A percentile compares a stretch with the other conserved stretches of the same genome.
These are phyloP conservation scores for Nothopassalora personata DNA, from an alignment of 2,329 filamentous ascomycete species.

Conservation along the genomic window DNA sequence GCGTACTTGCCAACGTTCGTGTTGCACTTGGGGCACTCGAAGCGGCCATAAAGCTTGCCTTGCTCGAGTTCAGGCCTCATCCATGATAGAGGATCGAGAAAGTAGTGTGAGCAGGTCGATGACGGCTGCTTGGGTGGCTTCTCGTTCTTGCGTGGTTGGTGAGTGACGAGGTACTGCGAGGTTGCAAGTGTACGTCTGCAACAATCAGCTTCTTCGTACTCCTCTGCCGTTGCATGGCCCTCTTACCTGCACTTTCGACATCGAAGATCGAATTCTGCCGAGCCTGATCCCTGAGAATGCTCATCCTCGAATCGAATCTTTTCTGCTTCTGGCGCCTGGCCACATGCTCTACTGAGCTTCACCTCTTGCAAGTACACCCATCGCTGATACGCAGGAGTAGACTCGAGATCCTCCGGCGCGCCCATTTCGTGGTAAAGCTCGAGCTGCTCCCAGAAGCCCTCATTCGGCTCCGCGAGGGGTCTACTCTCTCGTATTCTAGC, in stretches of 20 bases:
- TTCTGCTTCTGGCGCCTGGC: slow-evolving; percentile 69
- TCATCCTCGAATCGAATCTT: slow-evolving; percentile 79
- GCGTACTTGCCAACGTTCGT: slow-evolving; percentile 87
- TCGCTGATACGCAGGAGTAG: slow-evolving; percentile 72
- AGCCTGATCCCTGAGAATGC: slow-evolving; percentile 36
- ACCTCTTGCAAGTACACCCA: slow-evolving; percentile 65
- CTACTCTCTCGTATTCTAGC: slow-evolving; percentile 63
- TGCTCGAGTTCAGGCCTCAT: slow-evolving; percentile 84
- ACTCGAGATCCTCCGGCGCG: slow-evolving; percentile 64
- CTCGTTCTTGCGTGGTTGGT: slow-evolving; percentile 38
- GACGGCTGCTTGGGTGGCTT: slow-evolving; percentile 25
- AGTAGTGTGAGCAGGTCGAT: slow-evolving; percentile 71
- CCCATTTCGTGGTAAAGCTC: slow-evolving; percentile 83
- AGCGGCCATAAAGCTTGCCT: slow-evolving; percentile 74
- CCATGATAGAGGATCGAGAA: slow-evolving; percentile 89
- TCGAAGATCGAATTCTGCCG: slow-evolving; percentile 58
- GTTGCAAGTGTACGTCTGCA: slow-evolving; percentile 56
- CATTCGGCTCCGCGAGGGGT: slow-evolving; percentile 79
- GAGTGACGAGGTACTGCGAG: slow-evolving; percentile 62
- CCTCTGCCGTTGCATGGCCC: not conserved
- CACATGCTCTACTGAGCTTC: slow-evolving; percentile 63
- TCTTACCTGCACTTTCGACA: slow-evolving; percentile 84
- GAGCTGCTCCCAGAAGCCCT: slow-evolving; percentile 85
- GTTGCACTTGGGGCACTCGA: slow-evolving; percentile 80
- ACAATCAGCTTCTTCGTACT: slow-evolving; percentile 3